A percentile compares a stretch with the other conserved stretches of the same genome.
phyloP scores from a whole-genome alignment of 2,329 filamentous ascomycete genomes.

The Xylogone sp. region DNA sequence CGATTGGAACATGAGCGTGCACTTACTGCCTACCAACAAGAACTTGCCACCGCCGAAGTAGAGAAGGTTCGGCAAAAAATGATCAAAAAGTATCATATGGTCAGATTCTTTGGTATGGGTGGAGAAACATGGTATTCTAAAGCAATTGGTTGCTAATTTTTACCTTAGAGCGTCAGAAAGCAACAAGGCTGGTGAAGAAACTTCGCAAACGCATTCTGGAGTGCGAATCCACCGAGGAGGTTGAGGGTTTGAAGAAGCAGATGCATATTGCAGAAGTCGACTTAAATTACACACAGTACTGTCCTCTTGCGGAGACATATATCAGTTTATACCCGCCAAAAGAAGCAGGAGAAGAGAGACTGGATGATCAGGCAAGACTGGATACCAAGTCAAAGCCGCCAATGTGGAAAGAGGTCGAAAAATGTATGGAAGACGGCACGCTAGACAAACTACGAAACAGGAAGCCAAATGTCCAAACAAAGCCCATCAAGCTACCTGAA shows the following conservation, averaged over 20 bases:
- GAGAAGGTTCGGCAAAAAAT: constrained; percentile 64
- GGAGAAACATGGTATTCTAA: neutral
- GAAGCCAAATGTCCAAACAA: constrained; percentile 9
- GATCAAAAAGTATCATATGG: constrained; percentile 78
- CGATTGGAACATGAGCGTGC: constrained; percentile 69
- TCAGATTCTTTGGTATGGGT: constrained; percentile 74
- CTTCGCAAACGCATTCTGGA: constrained; percentile 54
- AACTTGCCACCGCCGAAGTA: constrained; percentile 55
- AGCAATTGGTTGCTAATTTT: constrained; percentile 6
- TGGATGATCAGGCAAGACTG: constrained; percentile 23
- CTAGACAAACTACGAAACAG: constrained; percentile 25
- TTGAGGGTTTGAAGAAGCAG: constrained; percentile 46
- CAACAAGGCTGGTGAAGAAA: constrained; percentile 62
- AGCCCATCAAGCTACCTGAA: constrained; percentile 4
- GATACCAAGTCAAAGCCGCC: constrained; percentile 34
- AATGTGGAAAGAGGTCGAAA: constrained; percentile 68
- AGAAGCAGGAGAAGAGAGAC: constrained; percentile 29
- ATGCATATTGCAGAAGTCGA: constrained; percentile 71
- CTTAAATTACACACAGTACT: constrained; percentile 70
- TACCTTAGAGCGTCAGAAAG: constrained; percentile 67
- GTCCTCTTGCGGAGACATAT: constrained; percentile 68
- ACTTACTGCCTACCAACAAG: constrained; percentile 60
- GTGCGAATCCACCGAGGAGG: constrained; percentile 47
- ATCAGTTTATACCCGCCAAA: constrained; percentile 54
- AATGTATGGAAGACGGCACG: constrained; percentile 54